These are phyloP conservation scores for Nicotiana undulata DNA, from an alignment of 257 asterid genomes.

Conservation along the genomic window DNA sequence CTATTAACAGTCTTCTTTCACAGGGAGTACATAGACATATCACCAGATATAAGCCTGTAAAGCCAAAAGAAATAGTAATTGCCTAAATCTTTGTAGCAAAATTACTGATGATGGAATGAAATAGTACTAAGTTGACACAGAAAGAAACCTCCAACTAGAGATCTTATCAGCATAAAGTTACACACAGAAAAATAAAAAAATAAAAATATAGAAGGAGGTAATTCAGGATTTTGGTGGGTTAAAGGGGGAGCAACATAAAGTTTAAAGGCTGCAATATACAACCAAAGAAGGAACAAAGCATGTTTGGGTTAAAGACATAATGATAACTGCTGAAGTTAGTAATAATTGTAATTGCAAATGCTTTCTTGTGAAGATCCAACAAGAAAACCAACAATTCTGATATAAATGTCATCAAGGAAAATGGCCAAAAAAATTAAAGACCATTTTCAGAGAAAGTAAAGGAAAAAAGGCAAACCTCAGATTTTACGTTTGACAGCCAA, in stretches of 20 bases:
- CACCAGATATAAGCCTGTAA: neutral
- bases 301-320: neutral
- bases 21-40: neutral
- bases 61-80: neutral
- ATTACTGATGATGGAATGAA: neutral
- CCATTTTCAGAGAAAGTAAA: neutral
- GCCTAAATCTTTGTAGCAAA: neutral
- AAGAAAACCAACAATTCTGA: neutral
- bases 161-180: neutral
- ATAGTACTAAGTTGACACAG: neutral
- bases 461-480: neutral
- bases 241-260: neutral
- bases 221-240: neutral
- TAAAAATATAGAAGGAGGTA: neutral
- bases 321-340: neutral
- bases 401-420: neutral
- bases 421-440: neutral
- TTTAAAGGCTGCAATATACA: neutral
- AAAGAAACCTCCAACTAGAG: neutral
- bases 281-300: slow-evolving; percentile 1
- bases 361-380: slow-evolving; percentile 7
- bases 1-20: neutral
- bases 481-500: neutral
- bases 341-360: neutral
- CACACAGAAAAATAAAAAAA: neutral